phyloP scores from a whole-genome alignment of 2,329 filamentous ascomycete species.

The Calonectria multiphialidica region DNA sequence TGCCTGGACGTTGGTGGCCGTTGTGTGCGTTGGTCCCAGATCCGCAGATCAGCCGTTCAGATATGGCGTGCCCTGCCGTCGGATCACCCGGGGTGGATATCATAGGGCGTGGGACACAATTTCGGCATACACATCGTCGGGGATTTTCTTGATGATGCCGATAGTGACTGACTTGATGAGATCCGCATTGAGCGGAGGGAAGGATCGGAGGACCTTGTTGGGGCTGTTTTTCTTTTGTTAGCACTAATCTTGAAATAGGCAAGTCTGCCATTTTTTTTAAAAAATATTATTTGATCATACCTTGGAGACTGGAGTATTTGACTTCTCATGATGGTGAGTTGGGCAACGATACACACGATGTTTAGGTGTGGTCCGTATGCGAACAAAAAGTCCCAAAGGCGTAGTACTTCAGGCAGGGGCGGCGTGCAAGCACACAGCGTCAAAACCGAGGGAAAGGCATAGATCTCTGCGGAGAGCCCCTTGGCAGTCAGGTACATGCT shows the following conservation, averaged over 20 bases:
- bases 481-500: slow-evolving; percentile 87
- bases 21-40: not conserved
- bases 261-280: not conserved
- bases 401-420: slow-evolving; percentile 90
- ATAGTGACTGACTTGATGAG: slow-evolving; percentile 88
- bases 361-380: slow-evolving; percentile 96
- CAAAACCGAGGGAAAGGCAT: slow-evolving; percentile 94
- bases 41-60: not conserved
- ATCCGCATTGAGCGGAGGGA: slow-evolving; percentile 86
- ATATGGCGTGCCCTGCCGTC: not conserved
- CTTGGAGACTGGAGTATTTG: slow-evolving; percentile 86
- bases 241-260: slow-evolving; percentile 2
- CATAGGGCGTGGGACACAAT: slow-evolving; percentile 88
- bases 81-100: not conserved
- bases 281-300: slow-evolving; percentile 63
- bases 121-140: slow-evolving; percentile 89
- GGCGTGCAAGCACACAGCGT: slow-evolving; percentile 97
- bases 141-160: slow-evolving; percentile 89
- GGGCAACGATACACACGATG: slow-evolving; percentile 95
- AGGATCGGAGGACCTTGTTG: slow-evolving; percentile 90
- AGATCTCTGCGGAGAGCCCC: slow-evolving; percentile 91
- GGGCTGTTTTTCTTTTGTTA: slow-evolving; percentile 70
- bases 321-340: slow-evolving; percentile 89
- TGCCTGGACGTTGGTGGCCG: slow-evolving; percentile 6
- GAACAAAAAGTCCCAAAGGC: slow-evolving; percentile 97